phyloP scores from a whole-genome alignment of 2,329 filamentous ascomycete genomes.

The Pseudogymnoascus sp. region DNA sequence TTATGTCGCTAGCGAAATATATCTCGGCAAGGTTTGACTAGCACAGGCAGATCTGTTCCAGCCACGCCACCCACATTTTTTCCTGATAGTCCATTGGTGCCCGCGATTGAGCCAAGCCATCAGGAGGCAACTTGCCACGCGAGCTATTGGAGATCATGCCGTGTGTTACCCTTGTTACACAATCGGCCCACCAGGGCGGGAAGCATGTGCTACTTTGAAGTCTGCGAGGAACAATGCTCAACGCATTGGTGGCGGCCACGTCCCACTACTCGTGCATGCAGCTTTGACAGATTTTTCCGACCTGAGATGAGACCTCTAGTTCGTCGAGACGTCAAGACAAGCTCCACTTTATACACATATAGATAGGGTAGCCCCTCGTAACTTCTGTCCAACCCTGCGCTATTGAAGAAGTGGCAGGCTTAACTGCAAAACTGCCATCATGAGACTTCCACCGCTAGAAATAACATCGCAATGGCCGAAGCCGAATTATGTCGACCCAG shows the following conservation, averaged over 20 bases:
- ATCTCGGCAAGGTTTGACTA: too few relatives aligned
- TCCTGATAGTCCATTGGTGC: too few relatives aligned
- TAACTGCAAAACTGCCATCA: conserved; percentile 12
- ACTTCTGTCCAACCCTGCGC: not conserved
- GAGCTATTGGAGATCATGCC: too few relatives aligned
- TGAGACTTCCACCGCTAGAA: conserved; percentile 33
- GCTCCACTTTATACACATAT: not conserved
- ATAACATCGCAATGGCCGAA: conserved; percentile 37
- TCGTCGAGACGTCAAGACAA: not conserved
- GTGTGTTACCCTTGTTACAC: too few relatives aligned
- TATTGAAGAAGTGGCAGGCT: not conserved
- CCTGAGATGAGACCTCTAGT: not conserved
- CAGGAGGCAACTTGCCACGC: too few relatives aligned
- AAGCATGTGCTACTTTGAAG: not conserved
- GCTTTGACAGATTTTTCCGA: not conserved
- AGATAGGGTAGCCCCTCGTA: not conserved
- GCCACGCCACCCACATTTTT: too few relatives aligned
- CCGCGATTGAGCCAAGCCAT: too few relatives aligned
- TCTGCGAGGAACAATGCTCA: not conserved
- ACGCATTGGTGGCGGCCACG: not conserved
- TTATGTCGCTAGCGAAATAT: too few relatives aligned
- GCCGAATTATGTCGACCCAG: conserved; percentile 40
- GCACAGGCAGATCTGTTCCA: too few relatives aligned
- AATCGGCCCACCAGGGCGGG: not conserved
- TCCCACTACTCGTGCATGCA: not conserved